Conservation (phyloP, 176 grass and related monocot genomes). For the Pharus latifolius region DNA sequence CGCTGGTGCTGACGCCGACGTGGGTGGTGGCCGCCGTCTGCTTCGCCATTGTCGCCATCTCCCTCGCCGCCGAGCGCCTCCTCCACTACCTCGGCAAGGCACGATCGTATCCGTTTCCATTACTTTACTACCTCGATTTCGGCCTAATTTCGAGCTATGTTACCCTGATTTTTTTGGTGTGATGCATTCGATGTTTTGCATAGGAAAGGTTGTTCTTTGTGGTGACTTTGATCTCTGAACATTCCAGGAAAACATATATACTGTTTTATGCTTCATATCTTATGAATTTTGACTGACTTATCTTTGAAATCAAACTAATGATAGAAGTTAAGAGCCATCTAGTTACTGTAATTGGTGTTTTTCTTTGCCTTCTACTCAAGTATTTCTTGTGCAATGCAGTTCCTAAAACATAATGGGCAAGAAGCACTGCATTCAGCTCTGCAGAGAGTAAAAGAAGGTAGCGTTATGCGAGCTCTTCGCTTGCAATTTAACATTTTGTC, state of each 20-base stretch:
- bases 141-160: background rate
- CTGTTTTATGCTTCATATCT: background rate
- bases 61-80: conserved; percentile 43
- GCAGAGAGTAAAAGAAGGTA: conserved; percentile 55
- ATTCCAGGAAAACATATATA: background rate
- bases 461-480: background rate
- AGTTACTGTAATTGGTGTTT: background rate
- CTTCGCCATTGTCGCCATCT: conserved; percentile 50
- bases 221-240: background rate
- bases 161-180: background rate
- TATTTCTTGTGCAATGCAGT: conserved; percentile 3
- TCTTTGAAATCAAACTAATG: background rate
- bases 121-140: background rate
- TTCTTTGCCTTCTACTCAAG: background rate
- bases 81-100: conserved; percentile 70
- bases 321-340: background rate
- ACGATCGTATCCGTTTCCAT: background rate
- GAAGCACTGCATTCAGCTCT: conserved; percentile 42
- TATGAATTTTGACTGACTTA: background rate
- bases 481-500: background rate
- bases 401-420: conserved; percentile 37
- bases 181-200: background rate
- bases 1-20: conserved; percentile 45
- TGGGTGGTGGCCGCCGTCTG: conserved; percentile 57
- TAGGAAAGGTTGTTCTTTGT: background rate